Base-by-base conservation (phyloP, 202 grass and related monocot genomes). In the Schoenoplectus tabernaemontani region DNA sequence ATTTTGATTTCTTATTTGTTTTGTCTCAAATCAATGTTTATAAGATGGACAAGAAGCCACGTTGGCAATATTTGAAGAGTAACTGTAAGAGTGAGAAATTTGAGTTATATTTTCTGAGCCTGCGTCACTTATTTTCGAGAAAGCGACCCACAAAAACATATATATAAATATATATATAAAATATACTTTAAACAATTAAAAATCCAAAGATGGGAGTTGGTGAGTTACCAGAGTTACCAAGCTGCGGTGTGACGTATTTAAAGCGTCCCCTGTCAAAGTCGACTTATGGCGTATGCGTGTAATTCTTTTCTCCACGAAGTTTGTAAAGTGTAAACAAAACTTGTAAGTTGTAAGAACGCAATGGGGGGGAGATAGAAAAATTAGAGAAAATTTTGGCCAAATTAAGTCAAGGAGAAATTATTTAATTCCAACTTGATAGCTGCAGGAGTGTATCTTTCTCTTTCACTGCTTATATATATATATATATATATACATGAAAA, bases 371-470 rank as follows among this genome's bases (percentile, higher is more conserved):
- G 17, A 19, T 4, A 71, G 17, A 71, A 9, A 47, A 10, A 72
- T 38, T 22, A n/a, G 6, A 1, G 0, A 47, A 43, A 1, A n/a
- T n/a, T n/a, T n/a, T n/a, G n/a, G n/a, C n/a, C 2, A 38, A 56
- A 53, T 16, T 22, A 78, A 78, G 74, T 78, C 74, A 78, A 78
- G 53, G 8, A 38, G 50, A 59, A 59, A 36, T 39, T 54, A 3
- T 57, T 78, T 41, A 57, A 59, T 56, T 57, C 74, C 74, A 78
- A 59, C 7, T 59, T 9, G 26, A 54, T 23, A 7, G 12, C 47
- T 61, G 17, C 11, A 28, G 51, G 11, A 77, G 28, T 41, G 48
- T 56, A 30, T 76, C 23, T 22, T 56, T 76, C 42, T n/a, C n/a
- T n/a, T n/a, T n/a, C n/a, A 76, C 24, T 32, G 34, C 46, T 76